A percentile compares a stretch with the other conserved stretches of the same genome.
These are phyloP conservation scores for Ustilago loliicola DNA, from an alignment of 1,284 basidiomycete species.

Conservation along the genomic window DNA sequence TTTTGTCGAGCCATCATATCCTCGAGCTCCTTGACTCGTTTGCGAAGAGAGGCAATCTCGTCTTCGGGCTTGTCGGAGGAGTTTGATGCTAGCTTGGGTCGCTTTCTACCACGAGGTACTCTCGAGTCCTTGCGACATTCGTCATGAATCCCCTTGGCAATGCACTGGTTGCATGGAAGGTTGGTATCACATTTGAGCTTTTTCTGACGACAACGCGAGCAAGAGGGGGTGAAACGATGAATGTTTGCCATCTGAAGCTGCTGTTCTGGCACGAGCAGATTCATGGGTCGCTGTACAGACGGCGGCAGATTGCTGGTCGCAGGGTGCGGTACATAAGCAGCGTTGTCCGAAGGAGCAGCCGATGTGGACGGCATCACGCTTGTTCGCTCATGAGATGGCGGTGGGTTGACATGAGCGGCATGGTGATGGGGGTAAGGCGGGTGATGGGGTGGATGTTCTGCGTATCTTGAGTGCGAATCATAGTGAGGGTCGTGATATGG, in stretches of 20 bases:
- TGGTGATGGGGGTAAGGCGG: constrained; percentile 6
- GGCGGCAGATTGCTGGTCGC: constrained; percentile 19
- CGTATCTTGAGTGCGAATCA: background rate
- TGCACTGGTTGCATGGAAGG: constrained; percentile 56
- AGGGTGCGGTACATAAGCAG: constrained; percentile 5
- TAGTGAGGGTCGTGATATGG: constrained; percentile 7
- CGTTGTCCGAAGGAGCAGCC: background rate
- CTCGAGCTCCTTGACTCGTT: constrained; percentile 45
- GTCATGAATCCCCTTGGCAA: constrained; percentile 51
- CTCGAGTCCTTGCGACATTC: constrained; percentile 56
- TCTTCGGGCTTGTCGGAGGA: constrained; percentile 27
- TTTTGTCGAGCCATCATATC: constrained; percentile 8
- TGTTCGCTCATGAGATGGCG: background rate
- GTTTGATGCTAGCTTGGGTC: constrained; percentile 25
- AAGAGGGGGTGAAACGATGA: constrained; percentile 49
- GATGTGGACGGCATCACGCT: background rate
- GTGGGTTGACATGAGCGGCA: constrained; percentile 2
- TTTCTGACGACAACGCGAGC: constrained; percentile 52
- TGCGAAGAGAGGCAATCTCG: constrained; percentile 39
- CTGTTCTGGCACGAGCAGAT: constrained; percentile 46
- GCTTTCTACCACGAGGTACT: constrained; percentile 54
- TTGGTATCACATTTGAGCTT: constrained; percentile 59
- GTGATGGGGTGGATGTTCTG: background rate
- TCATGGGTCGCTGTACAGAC: constrained; percentile 30
- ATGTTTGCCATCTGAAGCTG: constrained; percentile 48